Evolutionary conservation across 768 basidiomycete genomes (phyloP).

Genomic region (Artomyces pyxidatus): DNA sequence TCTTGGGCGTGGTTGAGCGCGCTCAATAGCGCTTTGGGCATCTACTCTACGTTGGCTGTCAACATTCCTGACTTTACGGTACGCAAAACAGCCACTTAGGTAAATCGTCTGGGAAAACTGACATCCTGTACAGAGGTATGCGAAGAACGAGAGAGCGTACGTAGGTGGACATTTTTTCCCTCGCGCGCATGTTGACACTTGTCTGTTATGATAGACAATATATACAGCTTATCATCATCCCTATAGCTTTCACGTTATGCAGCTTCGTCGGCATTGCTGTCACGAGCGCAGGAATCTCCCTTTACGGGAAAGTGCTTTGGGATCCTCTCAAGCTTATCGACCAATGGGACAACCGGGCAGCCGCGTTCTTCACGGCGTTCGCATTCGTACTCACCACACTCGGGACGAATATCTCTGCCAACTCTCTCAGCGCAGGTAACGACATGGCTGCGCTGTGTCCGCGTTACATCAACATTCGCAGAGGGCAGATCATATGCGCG

Average conservation of each 20-base stretch:
- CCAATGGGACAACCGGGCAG: slow-evolving; percentile 78
- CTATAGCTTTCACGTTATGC: slow-evolving; percentile 64
- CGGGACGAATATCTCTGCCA: slow-evolving; percentile 64
- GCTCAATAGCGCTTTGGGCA: slow-evolving; percentile 69
- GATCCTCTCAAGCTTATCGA: slow-evolving; percentile 72
- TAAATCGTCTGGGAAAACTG: background rate
- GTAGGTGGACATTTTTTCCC: slow-evolving; percentile 22
- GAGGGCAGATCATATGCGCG: slow-evolving; percentile 71
- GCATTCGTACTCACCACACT: slow-evolving; percentile 68
- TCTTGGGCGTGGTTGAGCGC: slow-evolving; percentile 78
- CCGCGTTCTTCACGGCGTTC: slow-evolving; percentile 76
- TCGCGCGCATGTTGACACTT: background rate
- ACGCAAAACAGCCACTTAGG: slow-evolving; percentile 2
- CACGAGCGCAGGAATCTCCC: slow-evolving; percentile 62
- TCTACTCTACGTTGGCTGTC: slow-evolving; percentile 63
- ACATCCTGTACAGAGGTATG: slow-evolving; percentile 49
- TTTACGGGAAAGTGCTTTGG: slow-evolving; percentile 66
- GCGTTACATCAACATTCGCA: slow-evolving; percentile 69
- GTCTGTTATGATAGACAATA: slow-evolving; percentile 42
- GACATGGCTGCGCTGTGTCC: slow-evolving; percentile 79
- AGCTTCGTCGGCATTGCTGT: slow-evolving; percentile 79
- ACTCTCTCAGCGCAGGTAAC: slow-evolving; percentile 69
- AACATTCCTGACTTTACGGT: slow-evolving; percentile 85
- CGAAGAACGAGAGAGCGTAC: slow-evolving; percentile 55
- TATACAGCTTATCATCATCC: slow-evolving; percentile 69